Base-by-base conservation (phyloP, 1,284 basidiomycete genomes). In the Coriolopsis trogii region DNA sequence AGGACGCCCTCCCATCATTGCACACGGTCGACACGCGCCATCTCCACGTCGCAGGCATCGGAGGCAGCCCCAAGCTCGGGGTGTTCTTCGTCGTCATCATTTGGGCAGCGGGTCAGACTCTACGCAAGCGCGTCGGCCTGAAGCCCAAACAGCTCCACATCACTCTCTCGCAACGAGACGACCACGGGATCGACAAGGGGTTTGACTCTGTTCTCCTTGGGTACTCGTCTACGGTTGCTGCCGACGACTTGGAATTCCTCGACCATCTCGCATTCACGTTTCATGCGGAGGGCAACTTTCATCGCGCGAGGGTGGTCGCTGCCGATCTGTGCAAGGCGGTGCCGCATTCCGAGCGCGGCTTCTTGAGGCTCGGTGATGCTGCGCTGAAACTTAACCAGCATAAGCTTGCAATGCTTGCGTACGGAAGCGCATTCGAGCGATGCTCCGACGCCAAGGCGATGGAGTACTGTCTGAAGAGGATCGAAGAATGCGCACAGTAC, bases 361-460 rank as follows among this genome's bases (percentile, higher is more conserved):
- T 73, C 56, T 64, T 84, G 6, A 67, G 84, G 38, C 66, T 82
- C 2, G 82, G 70, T 10, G 80, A 81, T 54, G 68, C 74, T 7
- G 70, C 76, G 12, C 58, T 74, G 9, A 60, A 64, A 28, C 57
- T 63, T 2, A 61, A 63, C 2, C 62, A 64, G 20, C 61, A 67
- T 53, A 85, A 84, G 60, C 66, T 80, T n/a, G 73, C 79, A 0
- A 81, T 82, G 77, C 67, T 84, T 3, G 71, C 79, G 0, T 84
- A 75, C 61, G 80, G 74, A 16, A 71, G 70, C 33, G 76, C 76
- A 1, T 75, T 73, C 50, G 67, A 75, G 13, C 72, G 73, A 16
- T 61, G 72, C 18, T 55, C 65, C 1, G 72, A 78, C 26, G 52
- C 64, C 8, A 76, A 75, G 51, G 50, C 72, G 3, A 62, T 65